A percentile compares a stretch with the other conserved stretches of the same genome.
Evolutionary conservation across 2,329 filamentous ascomycete species (phyloP).

Genomic region (Xylariaceae sp.): DNA sequence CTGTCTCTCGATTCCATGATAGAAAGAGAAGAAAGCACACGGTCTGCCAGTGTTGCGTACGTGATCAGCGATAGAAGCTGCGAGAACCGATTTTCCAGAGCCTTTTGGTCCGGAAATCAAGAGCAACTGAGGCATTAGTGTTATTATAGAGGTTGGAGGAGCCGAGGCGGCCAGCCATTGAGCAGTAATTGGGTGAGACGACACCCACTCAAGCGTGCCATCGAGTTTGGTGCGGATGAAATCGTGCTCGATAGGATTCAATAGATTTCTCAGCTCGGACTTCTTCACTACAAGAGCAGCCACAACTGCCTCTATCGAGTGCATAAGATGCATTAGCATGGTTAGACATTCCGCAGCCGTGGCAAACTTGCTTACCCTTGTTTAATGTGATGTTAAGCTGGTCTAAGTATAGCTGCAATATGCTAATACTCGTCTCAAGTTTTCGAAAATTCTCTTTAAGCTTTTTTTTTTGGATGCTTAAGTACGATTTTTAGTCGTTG

Average conservation of each 20-base stretch:
- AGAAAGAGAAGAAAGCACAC: constrained; percentile 2
- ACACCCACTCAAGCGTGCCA: constrained; percentile 2
- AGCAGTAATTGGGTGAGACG: background rate
- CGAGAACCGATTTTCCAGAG: background rate
- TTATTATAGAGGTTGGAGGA: background rate
- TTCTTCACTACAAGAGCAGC: background rate
- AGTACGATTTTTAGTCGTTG: background rate
- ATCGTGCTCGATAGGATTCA: background rate
- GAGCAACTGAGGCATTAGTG: background rate
- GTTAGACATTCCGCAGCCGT: background rate
- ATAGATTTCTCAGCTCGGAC: background rate
- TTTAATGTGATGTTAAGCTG: background rate
- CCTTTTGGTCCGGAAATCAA: background rate
- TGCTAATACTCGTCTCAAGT: background rate
- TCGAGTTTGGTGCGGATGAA: constrained; percentile 1
- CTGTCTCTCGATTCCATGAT: constrained; percentile 5
- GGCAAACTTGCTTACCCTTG: background rate
- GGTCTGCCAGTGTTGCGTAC: background rate
- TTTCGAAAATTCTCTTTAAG: background rate
- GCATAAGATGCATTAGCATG: background rate
- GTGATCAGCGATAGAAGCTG: background rate
- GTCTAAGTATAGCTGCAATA: background rate
- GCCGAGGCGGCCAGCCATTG: background rate
- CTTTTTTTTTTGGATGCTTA: background rate
- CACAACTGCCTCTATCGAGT: background rate